Evolutionary conservation across 345 rosid genomes (phyloP).

Genomic region (Rhizophora apiculata): DNA sequence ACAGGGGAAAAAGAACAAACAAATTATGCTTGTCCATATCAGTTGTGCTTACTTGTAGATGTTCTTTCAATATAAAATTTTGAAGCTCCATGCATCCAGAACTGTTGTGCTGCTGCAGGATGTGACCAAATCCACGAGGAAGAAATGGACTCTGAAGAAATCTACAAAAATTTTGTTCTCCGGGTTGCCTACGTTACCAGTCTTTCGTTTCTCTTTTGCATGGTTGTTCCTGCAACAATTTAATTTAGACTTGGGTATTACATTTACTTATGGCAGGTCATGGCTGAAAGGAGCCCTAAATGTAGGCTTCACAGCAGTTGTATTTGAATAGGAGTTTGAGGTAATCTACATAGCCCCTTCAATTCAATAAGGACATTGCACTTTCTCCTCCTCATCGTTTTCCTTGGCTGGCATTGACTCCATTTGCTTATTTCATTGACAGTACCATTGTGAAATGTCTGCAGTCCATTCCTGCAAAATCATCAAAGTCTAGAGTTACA

Average conservation of each 20-base stretch:
- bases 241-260: constrained; percentile 6
- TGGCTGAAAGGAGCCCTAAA: constrained; percentile 96
- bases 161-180: constrained; percentile 78
- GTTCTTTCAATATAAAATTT: too few relatives aligned
- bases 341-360: constrained; percentile 20
- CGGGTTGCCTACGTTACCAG: constrained; percentile 45
- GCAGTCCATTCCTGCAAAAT: constrained; percentile 74
- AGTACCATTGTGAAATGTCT: constrained; percentile 61
- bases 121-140: constrained; percentile 96
- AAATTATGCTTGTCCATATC: too few relatives aligned
- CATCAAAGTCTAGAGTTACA: constrained; percentile 57
- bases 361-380: neutral
- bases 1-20: too few relatives aligned
- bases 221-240: neutral
- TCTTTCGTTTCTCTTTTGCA: neutral
- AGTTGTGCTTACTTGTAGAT: too few relatives aligned
- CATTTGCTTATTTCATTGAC: constrained; percentile 5
- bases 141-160: constrained; percentile 77
- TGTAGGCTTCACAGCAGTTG: constrained; percentile 57
- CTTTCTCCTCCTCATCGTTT: neutral
- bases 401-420: neutral
- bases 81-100: too few relatives aligned
- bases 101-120: constrained; percentile 33
- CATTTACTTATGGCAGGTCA: constrained; percentile 44
- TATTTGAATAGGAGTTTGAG: constrained; percentile 41